Conservation (phyloP, 1,284 basidiomycete genomes). For the Entoloma clypeatum region DNA sequence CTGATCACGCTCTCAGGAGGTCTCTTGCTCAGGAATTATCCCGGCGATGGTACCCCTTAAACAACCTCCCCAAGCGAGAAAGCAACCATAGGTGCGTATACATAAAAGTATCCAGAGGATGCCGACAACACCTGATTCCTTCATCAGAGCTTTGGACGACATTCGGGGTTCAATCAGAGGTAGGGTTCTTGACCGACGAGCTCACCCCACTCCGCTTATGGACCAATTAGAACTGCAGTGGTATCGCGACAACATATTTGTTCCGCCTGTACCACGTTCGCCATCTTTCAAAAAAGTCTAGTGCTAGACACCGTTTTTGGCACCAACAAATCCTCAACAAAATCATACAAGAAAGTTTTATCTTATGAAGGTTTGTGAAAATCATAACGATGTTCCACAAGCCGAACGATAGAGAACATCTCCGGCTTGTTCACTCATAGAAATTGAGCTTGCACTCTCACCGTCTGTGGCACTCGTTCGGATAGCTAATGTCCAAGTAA, state of each 20-base stretch:
- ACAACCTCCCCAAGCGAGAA: slow-evolving; percentile 30
- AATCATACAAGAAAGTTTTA: no score
- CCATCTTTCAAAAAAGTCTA: not conserved
- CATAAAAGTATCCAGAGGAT: not conserved
- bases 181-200: slow-evolving; percentile 23
- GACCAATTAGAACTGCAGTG: slow-evolving; percentile 48
- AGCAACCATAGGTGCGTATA: slow-evolving; percentile 51
- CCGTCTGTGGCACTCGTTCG: no score
- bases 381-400: no score
- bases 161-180: slow-evolving; percentile 73
- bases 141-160: slow-evolving; percentile 68
- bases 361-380: no score
- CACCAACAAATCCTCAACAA: slow-evolving; percentile 3
- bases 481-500: no score
- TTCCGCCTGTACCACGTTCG: slow-evolving; percentile 24
- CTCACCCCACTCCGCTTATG: not conserved
- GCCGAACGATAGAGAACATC: not conserved
- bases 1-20: not conserved
- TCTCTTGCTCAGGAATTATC: slow-evolving; percentile 54
- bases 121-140: not conserved
- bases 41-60: slow-evolving; percentile 65
- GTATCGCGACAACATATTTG: slow-evolving; percentile 59
- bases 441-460: no score
- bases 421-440: no score
- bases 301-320: not conserved